These are phyloP conservation scores for Sporobolus alterniflorus DNA, from an alignment of 202 grass and related monocot genomes.

Conservation along the genomic window DNA sequence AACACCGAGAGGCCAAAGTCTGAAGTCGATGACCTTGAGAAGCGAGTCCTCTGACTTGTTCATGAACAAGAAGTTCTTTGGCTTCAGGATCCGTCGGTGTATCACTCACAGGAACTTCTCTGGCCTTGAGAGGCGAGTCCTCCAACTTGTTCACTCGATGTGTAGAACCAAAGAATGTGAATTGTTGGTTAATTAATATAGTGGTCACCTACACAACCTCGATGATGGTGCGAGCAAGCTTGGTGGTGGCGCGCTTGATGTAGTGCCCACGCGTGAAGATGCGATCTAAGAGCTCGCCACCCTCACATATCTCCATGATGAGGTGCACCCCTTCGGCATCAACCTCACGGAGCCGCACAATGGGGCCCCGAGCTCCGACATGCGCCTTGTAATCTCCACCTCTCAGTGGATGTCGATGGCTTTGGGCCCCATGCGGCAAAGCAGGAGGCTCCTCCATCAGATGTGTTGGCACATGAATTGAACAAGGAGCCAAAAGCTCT, in stretches of 20 bases:
- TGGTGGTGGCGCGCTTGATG: slow-evolving; percentile 73
- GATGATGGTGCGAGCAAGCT: slow-evolving; percentile 76
- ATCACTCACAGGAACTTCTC: too few species aligned
- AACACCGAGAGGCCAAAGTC: slow-evolving; percentile 92
- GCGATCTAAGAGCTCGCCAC: slow-evolving; percentile 97
- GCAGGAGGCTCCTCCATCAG: slow-evolving; percentile 45
- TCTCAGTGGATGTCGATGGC: slow-evolving; percentile 73
- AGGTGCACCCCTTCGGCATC: slow-evolving; percentile 71
- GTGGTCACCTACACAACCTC: slow-evolving; percentile 67
- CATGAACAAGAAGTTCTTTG: too few species aligned
- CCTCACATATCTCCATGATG: slow-evolving; percentile 99
- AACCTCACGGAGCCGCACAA: slow-evolving; percentile 72
- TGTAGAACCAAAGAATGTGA: too few species aligned
- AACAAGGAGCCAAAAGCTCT: too few species aligned
- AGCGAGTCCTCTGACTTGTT: slow-evolving; percentile 70
- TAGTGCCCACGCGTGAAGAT: slow-evolving; percentile 73
- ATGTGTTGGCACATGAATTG: too few species aligned
- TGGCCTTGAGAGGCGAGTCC: too few species aligned
- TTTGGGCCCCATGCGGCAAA: slow-evolving; percentile 53
- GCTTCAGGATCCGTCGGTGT: too few species aligned
- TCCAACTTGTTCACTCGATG: too few species aligned
- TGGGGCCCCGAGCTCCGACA: slow-evolving; percentile 42
- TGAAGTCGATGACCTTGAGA: slow-evolving; percentile 89
- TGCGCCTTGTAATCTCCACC: slow-evolving; percentile 65
- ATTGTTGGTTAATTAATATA: too few species aligned